Conservation (phyloP, 2,329 filamentous ascomycete genomes). For the Huntiella moniliformis region DNA sequence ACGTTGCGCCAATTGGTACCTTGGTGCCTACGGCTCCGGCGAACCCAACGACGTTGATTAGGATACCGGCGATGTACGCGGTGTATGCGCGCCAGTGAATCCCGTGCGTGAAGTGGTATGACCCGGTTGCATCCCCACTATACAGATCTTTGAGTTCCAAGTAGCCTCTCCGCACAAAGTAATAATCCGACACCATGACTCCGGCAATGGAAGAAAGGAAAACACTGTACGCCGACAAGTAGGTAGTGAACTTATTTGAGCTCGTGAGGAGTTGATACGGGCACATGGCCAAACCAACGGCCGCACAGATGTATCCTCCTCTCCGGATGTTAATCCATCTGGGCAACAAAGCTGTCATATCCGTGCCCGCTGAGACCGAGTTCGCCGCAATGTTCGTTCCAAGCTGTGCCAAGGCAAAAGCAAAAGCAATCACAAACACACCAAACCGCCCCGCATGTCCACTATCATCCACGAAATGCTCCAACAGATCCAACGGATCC, state of each 20-base stretch:
- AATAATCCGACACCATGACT: conserved; percentile 83
- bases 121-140: conserved; percentile 43
- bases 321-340: conserved; percentile 71
- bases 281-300: conserved; percentile 66
- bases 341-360: conserved; percentile 63
- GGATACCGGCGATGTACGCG: conserved; percentile 65
- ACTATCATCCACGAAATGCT: conserved; percentile 49
- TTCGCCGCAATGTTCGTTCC: conserved; percentile 81
- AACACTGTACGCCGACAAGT: conserved; percentile 79
- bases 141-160: conserved; percentile 64
- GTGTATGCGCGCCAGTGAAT: conserved; percentile 70
- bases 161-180: conserved; percentile 65
- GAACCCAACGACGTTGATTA: conserved; percentile 85
- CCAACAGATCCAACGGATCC: conserved; percentile 52
- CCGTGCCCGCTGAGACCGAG: conserved; percentile 64
- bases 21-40: conserved; percentile 54
- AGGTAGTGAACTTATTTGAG: conserved; percentile 74
- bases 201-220: conserved; percentile 88
- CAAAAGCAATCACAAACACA: conserved; percentile 52
- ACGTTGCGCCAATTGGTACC: conserved; percentile 62
- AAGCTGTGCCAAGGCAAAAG: conserved; percentile 62
- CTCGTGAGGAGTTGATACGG: conserved; percentile 62
- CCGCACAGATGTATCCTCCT: conserved; percentile 69
- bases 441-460: conserved; percentile 51
- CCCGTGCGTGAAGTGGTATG: conserved; percentile 58